Conservation (phyloP, 306 rosid genomes). For the Dicorynia guianensis region DNA sequence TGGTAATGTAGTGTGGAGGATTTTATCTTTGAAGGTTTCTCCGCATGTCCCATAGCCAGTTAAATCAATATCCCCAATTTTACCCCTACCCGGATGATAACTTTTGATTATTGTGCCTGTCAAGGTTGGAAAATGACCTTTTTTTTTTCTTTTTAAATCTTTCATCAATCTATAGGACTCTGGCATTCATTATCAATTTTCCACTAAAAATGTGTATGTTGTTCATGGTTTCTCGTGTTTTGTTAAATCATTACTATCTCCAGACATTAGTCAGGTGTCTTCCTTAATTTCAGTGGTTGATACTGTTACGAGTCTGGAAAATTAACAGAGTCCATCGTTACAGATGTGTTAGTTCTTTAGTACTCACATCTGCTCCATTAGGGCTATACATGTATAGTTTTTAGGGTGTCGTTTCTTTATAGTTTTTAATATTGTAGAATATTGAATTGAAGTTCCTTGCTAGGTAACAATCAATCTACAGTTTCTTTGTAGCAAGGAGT, state of each 20-base stretch:
- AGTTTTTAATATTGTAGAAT: background rate
- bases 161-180: background rate
- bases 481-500: background rate
- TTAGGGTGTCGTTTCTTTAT: background rate
- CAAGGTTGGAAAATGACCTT: slow-evolving; percentile 48
- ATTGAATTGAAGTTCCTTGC: background rate
- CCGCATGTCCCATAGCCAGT: slow-evolving; percentile 60
- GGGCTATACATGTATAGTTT: slow-evolving; percentile 28
- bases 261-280: slow-evolving; percentile 70
- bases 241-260: slow-evolving; percentile 19
- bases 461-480: background rate
- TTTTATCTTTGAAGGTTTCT: slow-evolving; percentile 29
- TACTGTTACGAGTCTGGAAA: slow-evolving; percentile 56
- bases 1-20: slow-evolving; percentile 52
- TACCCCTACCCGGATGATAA: slow-evolving; percentile 42
- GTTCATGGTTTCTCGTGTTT: no score
- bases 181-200: background rate
- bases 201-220: no score
- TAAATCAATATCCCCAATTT: slow-evolving; percentile 39
- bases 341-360: slow-evolving; percentile 46
- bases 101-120: slow-evolving; percentile 46
- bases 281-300: slow-evolving; percentile 38
- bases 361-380: slow-evolving; percentile 57
- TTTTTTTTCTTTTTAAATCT: background rate
- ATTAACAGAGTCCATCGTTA: slow-evolving; percentile 49